Evolutionary conservation across 306 rosid species (phyloP).

Genomic region (Cicer chorassanicum): DNA sequence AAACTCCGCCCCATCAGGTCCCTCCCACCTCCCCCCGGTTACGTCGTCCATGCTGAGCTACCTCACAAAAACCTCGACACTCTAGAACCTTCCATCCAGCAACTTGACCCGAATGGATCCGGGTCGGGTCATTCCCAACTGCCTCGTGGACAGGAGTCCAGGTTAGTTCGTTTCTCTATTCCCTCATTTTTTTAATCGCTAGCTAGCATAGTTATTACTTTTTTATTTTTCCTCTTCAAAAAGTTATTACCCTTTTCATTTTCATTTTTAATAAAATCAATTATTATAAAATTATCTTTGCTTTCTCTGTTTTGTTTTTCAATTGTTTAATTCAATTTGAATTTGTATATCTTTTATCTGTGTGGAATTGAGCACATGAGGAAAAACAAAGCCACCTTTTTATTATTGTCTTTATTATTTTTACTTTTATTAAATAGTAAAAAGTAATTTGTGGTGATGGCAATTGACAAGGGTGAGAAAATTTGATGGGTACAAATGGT

Average conservation of each 20-base stretch:
- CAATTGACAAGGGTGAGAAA: not conserved
- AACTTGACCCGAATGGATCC: constrained; percentile 27
- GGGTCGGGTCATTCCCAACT: constrained; percentile 49
- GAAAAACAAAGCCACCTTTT: not conserved
- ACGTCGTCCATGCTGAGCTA: not conserved
- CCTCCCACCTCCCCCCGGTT: constrained; percentile 1
- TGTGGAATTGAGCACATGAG: constrained; percentile 4
- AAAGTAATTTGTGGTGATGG: constrained; percentile 10
- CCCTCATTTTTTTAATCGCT: not conserved
- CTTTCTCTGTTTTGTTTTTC: not conserved
- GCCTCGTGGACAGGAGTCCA: constrained; percentile 41
- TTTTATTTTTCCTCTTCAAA: not conserved
- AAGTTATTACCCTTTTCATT: not conserved
- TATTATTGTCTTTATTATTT: too few relatives aligned
- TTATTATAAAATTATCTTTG: constrained; percentile 6
- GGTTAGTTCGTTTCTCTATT: constrained; percentile 52
- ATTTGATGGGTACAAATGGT: constrained; percentile 27
- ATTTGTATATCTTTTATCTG: constrained; percentile 10
- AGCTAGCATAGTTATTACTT: not conserved
- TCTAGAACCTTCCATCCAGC: constrained; percentile 9
- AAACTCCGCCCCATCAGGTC: constrained; percentile 86
- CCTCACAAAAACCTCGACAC: not conserved
- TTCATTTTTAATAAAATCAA: not conserved
- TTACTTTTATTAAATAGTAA: not conserved
- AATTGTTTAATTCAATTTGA: constrained; percentile 24